Evolutionary conservation across 495 filamentous ascomycete species (phyloP).

Genomic region (Penicillium herquei): DNA sequence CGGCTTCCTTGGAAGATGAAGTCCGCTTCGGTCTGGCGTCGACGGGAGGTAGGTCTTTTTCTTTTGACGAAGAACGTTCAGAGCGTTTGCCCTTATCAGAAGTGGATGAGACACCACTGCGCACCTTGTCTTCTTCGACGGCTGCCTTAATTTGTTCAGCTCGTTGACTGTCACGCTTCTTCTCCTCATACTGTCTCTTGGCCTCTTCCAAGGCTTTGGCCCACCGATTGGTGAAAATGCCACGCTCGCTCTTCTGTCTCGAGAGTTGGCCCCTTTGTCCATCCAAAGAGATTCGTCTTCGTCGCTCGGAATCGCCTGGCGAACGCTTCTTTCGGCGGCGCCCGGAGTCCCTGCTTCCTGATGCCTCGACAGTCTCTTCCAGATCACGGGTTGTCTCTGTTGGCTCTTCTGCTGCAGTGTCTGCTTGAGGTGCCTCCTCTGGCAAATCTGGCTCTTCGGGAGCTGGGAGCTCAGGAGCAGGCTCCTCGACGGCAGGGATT

Average conservation of each 20-base stretch:
- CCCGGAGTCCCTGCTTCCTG: slow-evolving; percentile 13
- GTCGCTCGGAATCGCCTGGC: slow-evolving; percentile 29
- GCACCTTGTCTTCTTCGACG: slow-evolving; percentile 21
- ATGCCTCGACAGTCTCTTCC: slow-evolving; percentile 14
- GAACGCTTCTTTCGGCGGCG: slow-evolving; percentile 35
- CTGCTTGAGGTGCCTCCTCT: slow-evolving; percentile 3
- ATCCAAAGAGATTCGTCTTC: slow-evolving; percentile 33
- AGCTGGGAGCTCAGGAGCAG: background rate
- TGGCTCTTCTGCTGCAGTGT: slow-evolving; percentile 15
- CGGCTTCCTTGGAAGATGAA: slow-evolving; percentile 17
- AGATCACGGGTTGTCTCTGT: slow-evolving; percentile 7
- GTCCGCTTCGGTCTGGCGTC: slow-evolving; percentile 25
- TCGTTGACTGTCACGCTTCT: slow-evolving; percentile 22
- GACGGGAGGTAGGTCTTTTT: slow-evolving; percentile 15
- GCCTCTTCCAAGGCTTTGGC: slow-evolving; percentile 40
- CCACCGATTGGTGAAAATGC: slow-evolving; percentile 39
- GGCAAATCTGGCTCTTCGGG: background rate
- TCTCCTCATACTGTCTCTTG: slow-evolving; percentile 39
- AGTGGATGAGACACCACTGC: slow-evolving; percentile 11
- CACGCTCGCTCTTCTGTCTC: slow-evolving; percentile 38
- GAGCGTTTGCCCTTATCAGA: slow-evolving; percentile 18
- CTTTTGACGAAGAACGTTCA: slow-evolving; percentile 15
- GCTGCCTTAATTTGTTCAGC: slow-evolving; percentile 15
- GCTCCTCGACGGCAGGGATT: slow-evolving; percentile 8
- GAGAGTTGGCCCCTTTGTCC: slow-evolving; percentile 27